Conservation (phyloP, 2,329 filamentous ascomycete genomes). For the Alternaria conjuncta region DNA sequence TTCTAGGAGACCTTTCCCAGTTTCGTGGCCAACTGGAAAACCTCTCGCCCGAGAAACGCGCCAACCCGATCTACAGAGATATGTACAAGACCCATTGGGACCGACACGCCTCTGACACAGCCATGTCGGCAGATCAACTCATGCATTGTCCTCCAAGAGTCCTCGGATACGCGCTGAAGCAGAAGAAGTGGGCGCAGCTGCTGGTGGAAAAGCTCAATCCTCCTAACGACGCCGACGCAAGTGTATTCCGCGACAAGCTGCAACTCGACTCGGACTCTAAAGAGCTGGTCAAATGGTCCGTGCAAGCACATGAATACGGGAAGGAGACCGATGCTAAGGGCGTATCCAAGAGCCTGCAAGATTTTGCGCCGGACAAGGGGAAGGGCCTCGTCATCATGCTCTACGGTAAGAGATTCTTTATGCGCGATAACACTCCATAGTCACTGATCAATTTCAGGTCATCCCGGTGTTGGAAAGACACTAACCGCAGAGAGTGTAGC, state of each 20-base stretch:
- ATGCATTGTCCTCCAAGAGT: not conserved
- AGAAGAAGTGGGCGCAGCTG: not conserved
- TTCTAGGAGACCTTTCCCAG: not conserved
- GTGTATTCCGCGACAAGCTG: not conserved
- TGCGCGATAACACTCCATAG: accelerated
- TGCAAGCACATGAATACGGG: not conserved
- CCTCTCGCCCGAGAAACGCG: not conserved
- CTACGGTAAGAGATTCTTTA: not conserved
- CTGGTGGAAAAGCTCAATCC: not conserved
- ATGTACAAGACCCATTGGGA: not conserved
- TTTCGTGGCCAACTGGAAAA: not conserved
- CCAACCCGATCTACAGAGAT: not conserved
- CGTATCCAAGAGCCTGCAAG: not conserved
- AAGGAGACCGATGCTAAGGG: not conserved
- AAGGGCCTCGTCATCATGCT: not conserved
- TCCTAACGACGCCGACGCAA: not conserved
- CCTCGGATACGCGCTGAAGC: not conserved
- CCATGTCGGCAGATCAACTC: not conserved
- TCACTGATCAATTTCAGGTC: not conserved
- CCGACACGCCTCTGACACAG: not conserved
- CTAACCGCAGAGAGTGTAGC: not conserved
- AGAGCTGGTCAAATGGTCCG: not conserved
- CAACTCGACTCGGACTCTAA: not conserved
- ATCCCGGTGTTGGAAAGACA: not conserved
- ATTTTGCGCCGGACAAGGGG: not conserved